These are phyloP conservation scores for Odontarrhena argentea DNA, from an alignment of 345 rosid species.

Conservation along the genomic window DNA sequence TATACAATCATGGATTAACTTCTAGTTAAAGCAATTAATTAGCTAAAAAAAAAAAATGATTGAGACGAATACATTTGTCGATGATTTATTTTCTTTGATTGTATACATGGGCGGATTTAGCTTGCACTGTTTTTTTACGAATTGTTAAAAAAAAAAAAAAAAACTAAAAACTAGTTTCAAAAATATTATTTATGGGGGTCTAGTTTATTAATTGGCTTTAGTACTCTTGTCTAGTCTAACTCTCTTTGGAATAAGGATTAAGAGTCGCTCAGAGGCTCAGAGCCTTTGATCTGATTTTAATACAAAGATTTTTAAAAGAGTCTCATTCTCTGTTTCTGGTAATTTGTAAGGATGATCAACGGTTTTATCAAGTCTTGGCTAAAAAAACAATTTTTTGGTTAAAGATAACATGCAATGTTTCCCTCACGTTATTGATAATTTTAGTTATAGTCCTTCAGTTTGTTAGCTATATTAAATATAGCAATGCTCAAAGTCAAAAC, in stretches of 20 bases:
- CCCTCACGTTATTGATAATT: slow-evolving; percentile 7
- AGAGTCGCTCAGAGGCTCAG: not conserved
- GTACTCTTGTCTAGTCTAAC: not conserved
- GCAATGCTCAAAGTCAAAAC: slow-evolving; percentile 21
- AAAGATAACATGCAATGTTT: not conserved
- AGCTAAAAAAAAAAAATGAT: too few species aligned
- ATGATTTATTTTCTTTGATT: not conserved
- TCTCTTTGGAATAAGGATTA: not conserved
- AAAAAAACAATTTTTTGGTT: too few species aligned
- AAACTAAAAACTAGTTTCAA: too few species aligned
- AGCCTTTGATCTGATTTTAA: not conserved
- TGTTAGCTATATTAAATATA: not conserved
- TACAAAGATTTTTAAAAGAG: not conserved
- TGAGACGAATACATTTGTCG: too few species aligned
- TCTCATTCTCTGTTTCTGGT: not conserved
- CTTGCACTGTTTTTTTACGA: not conserved
- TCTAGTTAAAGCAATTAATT: too few species aligned
- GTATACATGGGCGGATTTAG: not conserved
- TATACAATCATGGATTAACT: too few species aligned
- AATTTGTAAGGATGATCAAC: not conserved
- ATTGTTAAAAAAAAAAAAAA: too few species aligned
- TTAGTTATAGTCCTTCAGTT: slow-evolving; percentile 7
- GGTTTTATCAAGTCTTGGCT: not conserved
- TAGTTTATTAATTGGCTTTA: not conserved
- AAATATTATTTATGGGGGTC: too few species aligned